Percentiles rank a stretch among this genome's conserved stretches.
Conservation (phyloP, 495 filamentous ascomycete species). For the Pseudoneurospora amorphoporcata region DNA sequence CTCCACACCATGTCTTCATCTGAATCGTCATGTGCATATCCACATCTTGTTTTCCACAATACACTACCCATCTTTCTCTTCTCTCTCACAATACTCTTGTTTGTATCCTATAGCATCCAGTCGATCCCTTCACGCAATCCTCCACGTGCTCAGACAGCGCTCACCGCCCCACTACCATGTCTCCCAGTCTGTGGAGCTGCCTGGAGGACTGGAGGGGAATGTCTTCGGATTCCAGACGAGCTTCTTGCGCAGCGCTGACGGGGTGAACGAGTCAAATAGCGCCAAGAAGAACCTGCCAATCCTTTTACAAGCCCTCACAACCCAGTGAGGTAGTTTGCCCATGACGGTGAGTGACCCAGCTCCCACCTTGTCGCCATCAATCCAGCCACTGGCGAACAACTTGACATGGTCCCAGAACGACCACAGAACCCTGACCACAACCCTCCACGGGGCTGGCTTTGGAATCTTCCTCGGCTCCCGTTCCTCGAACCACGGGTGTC, state of each 20-base stretch:
- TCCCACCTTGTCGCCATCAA: rapidly evolving
- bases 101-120: not conserved
- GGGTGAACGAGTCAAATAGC: not conserved
- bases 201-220: not conserved
- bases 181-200: not conserved
- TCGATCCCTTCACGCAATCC: not conserved
- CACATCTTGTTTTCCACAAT: not conserved
- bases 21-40: not conserved
- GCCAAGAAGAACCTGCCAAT: not conserved
- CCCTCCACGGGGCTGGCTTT: not conserved
- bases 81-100: not conserved
- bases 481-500: slow-evolving; percentile 12
- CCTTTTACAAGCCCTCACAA: not conserved
- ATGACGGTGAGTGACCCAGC: not conserved
- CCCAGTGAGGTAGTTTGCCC: not conserved
- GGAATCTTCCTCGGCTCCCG: not conserved
- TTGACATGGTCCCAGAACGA: not conserved
- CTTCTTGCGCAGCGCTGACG: not conserved
- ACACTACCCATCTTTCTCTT: not conserved
- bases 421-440: not conserved
- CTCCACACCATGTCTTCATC: not conserved
- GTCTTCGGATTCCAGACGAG: not conserved
- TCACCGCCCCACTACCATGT: not conserved
- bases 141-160: not conserved
- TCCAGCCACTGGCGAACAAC: not conserved